Evolutionary conservation across 148 eudicot genomes (phyloP).

Genomic region (Camellia sinensis): DNA sequence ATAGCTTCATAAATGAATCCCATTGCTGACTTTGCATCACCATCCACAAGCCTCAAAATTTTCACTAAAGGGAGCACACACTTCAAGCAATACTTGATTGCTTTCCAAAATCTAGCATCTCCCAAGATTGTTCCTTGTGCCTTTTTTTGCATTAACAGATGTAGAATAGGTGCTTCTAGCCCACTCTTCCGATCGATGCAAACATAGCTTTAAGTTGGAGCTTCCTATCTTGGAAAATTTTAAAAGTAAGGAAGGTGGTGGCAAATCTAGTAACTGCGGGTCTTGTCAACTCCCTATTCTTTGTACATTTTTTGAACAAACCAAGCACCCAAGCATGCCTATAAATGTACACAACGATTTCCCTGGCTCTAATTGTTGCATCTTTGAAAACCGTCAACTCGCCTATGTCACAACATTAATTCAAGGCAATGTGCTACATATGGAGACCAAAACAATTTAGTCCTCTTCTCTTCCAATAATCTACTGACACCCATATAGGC

Average conservation of each 20-base stretch:
- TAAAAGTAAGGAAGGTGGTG: background rate
- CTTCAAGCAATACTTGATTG: background rate
- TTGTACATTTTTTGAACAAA: background rate
- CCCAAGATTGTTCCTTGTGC: background rate
- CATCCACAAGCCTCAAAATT: slow-evolving; percentile 4
- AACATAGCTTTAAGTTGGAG: background rate
- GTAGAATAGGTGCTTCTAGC: background rate
- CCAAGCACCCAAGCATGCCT: background rate
- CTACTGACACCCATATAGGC: background rate
- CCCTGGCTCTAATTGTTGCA: background rate
- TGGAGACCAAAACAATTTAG: background rate
- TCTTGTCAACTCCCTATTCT: background rate
- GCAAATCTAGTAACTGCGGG: background rate
- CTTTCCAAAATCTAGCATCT: background rate
- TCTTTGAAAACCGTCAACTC: background rate
- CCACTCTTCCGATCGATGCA: background rate
- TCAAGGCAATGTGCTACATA: background rate
- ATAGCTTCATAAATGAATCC: slow-evolving; percentile 1
- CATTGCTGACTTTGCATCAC: background rate
- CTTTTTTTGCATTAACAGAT: background rate
- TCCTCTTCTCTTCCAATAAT: background rate
- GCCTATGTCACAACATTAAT: background rate
- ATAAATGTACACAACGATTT: background rate
- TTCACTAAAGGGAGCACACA: background rate
- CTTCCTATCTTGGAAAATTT: background rate